These are phyloP conservation scores for Neoboletus brunneissimus DNA, from an alignment of 768 basidiomycete genomes.

Conservation along the genomic window DNA sequence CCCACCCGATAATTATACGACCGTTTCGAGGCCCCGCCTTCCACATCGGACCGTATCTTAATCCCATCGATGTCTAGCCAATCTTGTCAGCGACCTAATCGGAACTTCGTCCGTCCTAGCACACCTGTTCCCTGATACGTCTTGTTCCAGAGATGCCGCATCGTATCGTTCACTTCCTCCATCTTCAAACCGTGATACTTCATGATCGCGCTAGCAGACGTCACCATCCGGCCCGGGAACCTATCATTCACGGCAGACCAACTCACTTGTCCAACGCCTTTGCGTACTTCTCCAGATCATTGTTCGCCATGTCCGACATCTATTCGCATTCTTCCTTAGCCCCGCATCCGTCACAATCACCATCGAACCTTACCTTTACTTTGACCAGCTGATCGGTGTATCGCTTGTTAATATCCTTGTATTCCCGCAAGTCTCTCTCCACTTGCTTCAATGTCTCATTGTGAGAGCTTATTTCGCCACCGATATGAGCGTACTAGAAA, in stretches of 20 bases:
- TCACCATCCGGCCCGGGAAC: constrained; percentile 12
- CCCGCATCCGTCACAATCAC: background rate
- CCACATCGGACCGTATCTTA: constrained; percentile 89
- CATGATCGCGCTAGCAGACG: constrained; percentile 82
- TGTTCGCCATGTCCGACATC: constrained; percentile 98
- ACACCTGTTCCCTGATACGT: constrained; percentile 97
- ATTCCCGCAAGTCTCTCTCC: constrained; percentile 76
- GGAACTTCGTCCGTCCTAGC: constrained; percentile 14
- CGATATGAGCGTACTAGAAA: constrained; percentile 70
- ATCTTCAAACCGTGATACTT: constrained; percentile 96
- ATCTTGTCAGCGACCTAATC: constrained; percentile 9
- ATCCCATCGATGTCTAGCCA: constrained; percentile 92
- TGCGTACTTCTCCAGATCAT: constrained; percentile 94
- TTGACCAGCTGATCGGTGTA: constrained; percentile 91
- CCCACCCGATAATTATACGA: constrained; percentile 95
- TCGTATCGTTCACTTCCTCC: constrained; percentile 99
- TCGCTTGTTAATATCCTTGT: constrained; percentile 78
- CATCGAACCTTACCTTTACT: constrained; percentile 68
- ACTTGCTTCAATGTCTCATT: constrained; percentile 61
- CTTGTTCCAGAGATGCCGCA: constrained; percentile 97
- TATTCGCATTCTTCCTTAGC: constrained; percentile 28
- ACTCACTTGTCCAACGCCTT: constrained; percentile 94
- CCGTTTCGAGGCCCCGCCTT: constrained; percentile 84
- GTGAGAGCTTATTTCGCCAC: constrained; percentile 78
- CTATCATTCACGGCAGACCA: background rate